These are phyloP conservation scores for Ustilago hordei DNA, from an alignment of 1,284 basidiomycete genomes.

Conservation along the genomic window DNA sequence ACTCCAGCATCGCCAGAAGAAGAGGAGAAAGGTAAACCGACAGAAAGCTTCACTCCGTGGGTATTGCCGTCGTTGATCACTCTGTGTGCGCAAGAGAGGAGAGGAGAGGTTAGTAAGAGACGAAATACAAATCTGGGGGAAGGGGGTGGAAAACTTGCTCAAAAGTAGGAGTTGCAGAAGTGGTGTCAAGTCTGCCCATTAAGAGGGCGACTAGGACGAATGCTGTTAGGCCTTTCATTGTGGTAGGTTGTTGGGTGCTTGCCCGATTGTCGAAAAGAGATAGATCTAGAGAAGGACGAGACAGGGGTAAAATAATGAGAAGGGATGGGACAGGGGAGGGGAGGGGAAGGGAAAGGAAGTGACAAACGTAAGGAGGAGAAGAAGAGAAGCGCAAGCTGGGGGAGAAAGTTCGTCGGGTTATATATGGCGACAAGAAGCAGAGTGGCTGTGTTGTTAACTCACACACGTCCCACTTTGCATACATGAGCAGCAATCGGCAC, in stretches of 20 bases:
- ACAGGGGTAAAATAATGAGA: neutral
- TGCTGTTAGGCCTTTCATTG: conserved; percentile 18
- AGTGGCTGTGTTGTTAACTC: neutral
- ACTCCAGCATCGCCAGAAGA: neutral
- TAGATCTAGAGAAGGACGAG: neutral
- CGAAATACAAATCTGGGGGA: neutral
- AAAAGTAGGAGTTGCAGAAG: conserved; percentile 13
- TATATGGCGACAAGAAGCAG: conserved; percentile 4
- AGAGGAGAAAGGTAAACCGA: neutral
- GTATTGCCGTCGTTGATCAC: neutral
- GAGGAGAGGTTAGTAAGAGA: conserved; percentile 1
- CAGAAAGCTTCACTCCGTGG: neutral
- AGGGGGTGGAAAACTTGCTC: conserved; percentile 15
- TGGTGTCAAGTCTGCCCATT: conserved; percentile 11
- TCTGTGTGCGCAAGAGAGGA: neutral
- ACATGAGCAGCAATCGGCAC: neutral
- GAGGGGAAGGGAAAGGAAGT: neutral
- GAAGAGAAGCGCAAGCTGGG: no score
- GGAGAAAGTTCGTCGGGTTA: neutral
- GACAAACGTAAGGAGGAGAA: neutral
- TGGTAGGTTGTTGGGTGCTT: neutral
- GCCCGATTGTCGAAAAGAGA: neutral
- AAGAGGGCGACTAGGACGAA: conserved; percentile 19
- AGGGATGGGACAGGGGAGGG: neutral
- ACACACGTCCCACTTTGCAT: neutral